Evolutionary conservation across 768 basidiomycete genomes (phyloP).

Genomic region (Gymnopilus junonius): DNA sequence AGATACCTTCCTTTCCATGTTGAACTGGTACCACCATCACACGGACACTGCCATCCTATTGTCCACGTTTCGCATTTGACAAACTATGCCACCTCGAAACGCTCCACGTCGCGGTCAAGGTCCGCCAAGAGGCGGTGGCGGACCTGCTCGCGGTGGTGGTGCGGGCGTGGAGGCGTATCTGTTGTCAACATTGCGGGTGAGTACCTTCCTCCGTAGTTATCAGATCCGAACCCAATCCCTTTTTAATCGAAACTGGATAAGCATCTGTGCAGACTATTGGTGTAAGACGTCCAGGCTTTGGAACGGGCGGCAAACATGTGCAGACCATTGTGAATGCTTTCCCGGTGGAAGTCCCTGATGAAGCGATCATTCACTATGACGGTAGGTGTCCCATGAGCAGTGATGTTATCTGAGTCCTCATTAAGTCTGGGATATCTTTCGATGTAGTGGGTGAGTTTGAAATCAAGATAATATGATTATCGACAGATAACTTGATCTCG

Average conservation of each 20-base stretch:
- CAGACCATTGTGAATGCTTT: slow-evolving; percentile 60
- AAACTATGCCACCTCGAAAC: slow-evolving; percentile 27
- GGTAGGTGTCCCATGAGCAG: slow-evolving; percentile 46
- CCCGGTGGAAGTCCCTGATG: slow-evolving; percentile 55
- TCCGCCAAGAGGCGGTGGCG: slow-evolving; percentile 25
- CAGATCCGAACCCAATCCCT: neutral
- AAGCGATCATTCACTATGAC: slow-evolving; percentile 76
- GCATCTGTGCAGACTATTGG: slow-evolving; percentile 33
- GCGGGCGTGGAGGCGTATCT: slow-evolving; percentile 33
- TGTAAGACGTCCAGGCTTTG: slow-evolving; percentile 37
- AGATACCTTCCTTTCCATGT: neutral
- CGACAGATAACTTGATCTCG: neutral
- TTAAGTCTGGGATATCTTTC: neutral
- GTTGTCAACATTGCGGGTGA: slow-evolving; percentile 34
- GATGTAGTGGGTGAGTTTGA: slow-evolving; percentile 45
- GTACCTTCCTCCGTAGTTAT: slow-evolving; percentile 23
- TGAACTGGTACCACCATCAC: neutral
- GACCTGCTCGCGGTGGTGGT: slow-evolving; percentile 29
- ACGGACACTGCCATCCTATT: neutral
- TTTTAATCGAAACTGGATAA: slow-evolving; percentile 14
- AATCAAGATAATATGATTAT: neutral
- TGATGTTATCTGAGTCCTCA: neutral
- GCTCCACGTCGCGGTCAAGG: slow-evolving; percentile 25
- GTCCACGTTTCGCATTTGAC: slow-evolving; percentile 6
- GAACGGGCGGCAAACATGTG: slow-evolving; percentile 33